A percentile compares a stretch with the other conserved stretches of the same genome.
Evolutionary conservation across 805 yeast genomes (phyloP).

Genomic region (Schizosaccharomyces osmophilus): DNA sequence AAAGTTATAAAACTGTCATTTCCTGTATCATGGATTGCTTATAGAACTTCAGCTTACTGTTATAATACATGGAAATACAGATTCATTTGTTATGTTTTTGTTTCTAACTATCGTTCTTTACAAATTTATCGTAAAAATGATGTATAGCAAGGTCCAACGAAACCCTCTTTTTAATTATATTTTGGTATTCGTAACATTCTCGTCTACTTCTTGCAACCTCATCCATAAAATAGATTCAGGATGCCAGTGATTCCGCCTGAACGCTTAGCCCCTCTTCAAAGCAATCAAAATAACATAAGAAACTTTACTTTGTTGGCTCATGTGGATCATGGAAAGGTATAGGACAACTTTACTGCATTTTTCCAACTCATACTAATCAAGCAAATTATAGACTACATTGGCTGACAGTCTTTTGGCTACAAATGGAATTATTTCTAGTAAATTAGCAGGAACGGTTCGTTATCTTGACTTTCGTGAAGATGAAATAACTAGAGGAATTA

Average conservation of each 20-base stretch:
- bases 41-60: not conserved
- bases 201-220: too few species aligned
- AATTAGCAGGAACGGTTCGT: slow-evolving; percentile 85
- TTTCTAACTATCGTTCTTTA: not conserved
- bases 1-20: not conserved
- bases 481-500: slow-evolving; percentile 86
- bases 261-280: slow-evolving; percentile 41
- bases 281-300: slow-evolving; percentile 43
- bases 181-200: too few species aligned
- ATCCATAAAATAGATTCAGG: not conserved
- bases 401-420: slow-evolving; percentile 82
- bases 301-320: slow-evolving; percentile 92
- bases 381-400: slow-evolving; percentile 37
- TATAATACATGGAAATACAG: not conserved
- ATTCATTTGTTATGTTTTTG: not conserved
- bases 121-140: too few species aligned
- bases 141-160: not conserved
- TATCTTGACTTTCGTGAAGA: slow-evolving; percentile 84
- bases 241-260: slow-evolving; percentile 28
- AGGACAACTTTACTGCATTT: not conserved
- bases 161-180: not conserved
- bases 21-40: not conserved
- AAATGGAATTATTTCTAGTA: slow-evolving; percentile 83
- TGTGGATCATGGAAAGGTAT: slow-evolving; percentile 78
- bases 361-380: not conserved